A percentile compares a stretch with the other conserved stretches of the same genome.
phyloP scores from a whole-genome alignment of 2,329 filamentous ascomycete species.

The Diplodia seriata region DNA sequence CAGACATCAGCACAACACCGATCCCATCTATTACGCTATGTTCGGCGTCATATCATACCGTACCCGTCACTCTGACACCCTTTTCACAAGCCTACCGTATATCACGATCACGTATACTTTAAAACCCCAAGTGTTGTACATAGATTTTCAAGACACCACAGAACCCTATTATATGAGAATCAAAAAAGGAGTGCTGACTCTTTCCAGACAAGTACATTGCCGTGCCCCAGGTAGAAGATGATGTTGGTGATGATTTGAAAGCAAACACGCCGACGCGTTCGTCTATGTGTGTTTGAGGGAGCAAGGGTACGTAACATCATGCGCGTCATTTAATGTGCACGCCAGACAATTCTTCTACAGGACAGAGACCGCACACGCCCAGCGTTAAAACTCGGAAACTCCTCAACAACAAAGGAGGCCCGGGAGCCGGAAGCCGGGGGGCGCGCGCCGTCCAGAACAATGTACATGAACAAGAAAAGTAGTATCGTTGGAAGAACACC shows the following conservation, averaged over 20 bases:
- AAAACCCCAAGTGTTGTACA: background rate
- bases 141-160: background rate
- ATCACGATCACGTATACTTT: background rate
- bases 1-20: too few relatives aligned
- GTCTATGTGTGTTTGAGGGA: background rate
- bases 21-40: too few relatives aligned
- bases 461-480: slow-evolving; percentile 22
- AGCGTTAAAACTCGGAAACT: background rate
- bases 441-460: background rate
- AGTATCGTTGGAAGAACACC: slow-evolving; percentile 2
- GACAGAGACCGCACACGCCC: background rate
- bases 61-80: too few relatives aligned
- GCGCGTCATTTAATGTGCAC: slow-evolving; percentile 20
- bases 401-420: background rate
- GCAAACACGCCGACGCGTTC: background rate
- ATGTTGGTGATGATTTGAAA: background rate
- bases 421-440: background rate
- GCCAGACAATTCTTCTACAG: slow-evolving; percentile 16
- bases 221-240: background rate
- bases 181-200: slow-evolving; percentile 1
- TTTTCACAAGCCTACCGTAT: too few relatives aligned
- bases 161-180: background rate
- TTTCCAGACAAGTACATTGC: background rate
- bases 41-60: too few relatives aligned
- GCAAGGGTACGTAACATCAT: slow-evolving; percentile 17